These are phyloP conservation scores for Podosphaera leucotricha DNA, from an alignment of 2,329 filamentous ascomycete genomes.

Conservation along the genomic window DNA sequence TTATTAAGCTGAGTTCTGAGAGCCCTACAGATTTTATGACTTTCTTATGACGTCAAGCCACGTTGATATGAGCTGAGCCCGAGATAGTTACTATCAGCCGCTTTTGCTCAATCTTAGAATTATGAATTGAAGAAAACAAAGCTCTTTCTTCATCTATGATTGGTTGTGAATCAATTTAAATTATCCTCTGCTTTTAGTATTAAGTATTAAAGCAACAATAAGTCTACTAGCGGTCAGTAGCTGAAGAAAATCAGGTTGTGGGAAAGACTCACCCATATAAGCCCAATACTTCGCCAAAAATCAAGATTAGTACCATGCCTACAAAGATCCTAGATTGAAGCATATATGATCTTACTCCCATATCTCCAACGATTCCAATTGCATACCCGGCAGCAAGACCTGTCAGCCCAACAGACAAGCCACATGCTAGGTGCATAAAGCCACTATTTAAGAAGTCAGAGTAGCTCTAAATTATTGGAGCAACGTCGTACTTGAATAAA, in stretches of 20 bases:
- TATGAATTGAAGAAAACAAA: too few relatives aligned
- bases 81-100: too few relatives aligned
- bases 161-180: too few relatives aligned
- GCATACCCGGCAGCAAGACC: conserved; percentile 88
- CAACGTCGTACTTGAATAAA: conserved; percentile 45
- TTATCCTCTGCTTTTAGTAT: conserved; percentile 38
- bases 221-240: conserved; percentile 28
- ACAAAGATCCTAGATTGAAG: conserved; percentile 89
- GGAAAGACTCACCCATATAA: conserved; percentile 61
- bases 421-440: conserved; percentile 83
- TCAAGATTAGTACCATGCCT: conserved; percentile 94
- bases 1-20: too few relatives aligned
- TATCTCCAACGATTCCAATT: conserved; percentile 88
- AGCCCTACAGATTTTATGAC: too few relatives aligned
- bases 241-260: background rate
- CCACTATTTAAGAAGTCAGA: conserved; percentile 28
- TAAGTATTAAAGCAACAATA: conserved; percentile 81
- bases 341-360: conserved; percentile 87
- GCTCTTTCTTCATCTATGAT: too few relatives aligned
- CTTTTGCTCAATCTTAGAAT: too few relatives aligned
- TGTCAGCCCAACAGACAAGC: conserved; percentile 74
- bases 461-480: background rate
- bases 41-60: too few relatives aligned
- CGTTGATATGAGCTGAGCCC: too few relatives aligned
- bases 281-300: conserved; percentile 93